Evolutionary conservation across 2,329 filamentous ascomycete species (phyloP), one percentile per base, ranked within the genome.

Genomic region (Pseudogymnoascus sp.): DNA sequence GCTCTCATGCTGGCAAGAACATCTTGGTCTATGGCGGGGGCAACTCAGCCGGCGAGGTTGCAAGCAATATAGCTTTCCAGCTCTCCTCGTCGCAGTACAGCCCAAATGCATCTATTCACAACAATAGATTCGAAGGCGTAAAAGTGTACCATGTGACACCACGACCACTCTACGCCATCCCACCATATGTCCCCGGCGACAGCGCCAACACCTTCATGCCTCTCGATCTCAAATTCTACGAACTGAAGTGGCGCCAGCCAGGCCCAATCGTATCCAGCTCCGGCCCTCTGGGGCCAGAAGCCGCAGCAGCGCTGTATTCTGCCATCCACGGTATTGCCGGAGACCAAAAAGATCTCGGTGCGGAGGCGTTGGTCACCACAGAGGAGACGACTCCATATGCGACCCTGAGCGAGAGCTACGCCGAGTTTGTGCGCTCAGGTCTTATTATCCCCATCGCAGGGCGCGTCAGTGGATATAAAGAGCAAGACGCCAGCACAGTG

Each of bases 141-240:
- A 52, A 52, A 16, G 23, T 52, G 0, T 52, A 52, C 25, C 45
- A 52, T 30, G 45, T 52, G n/a, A 52, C 23, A 16, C 45, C 45
- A 16, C 23, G 45, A 2, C 45, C 45, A 5, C 45, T 52, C 14
- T 52, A 52, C 23, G 45, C 45, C n/a, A n/a, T 52, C 14, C 45
- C 45, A 7, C 45, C 45, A 8, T 52, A 25, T 5, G 14, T 52
- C 25, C 45, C 45, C 45, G 45, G 45, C 7, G 45, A 30, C 45
- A 52, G 2, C 8, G n/a, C 14, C 7, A 52, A 52, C 45, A 66
- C 78, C 75, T 92, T 92, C 67, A 73, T 91, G 0, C 91, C 91
- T 0, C 74, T 91, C 6, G 91, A 95, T 71, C 78, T 93, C 45
- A 77, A 81, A 2, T 84, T 89, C 1, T 91, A 90, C 70, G 90